Evolutionary conservation across 2,329 filamentous ascomycete species (phyloP), one percentile per base, ranked within the genome.

Genomic region (Pyrenochaeta sp.): DNA sequence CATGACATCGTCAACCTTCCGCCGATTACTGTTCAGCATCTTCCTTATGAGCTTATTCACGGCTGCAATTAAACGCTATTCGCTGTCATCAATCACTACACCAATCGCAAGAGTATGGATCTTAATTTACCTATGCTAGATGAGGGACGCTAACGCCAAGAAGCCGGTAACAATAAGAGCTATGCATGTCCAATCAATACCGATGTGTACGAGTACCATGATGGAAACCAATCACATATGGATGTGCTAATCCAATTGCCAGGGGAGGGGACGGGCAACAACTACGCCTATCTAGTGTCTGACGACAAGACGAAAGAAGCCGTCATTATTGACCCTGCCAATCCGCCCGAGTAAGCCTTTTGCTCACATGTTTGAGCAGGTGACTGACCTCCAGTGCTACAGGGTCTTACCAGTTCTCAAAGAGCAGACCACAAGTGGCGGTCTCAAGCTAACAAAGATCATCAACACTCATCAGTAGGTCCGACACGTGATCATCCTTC

Each of bases 401-500:
- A 89, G 87, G 67, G 87, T 90, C 4, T 76, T 85, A 3, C 87
- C 88, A 12, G 82, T 85, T 9, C 79, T 99, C 51, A 89, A 94
- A 75, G 85, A 93, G 64, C 88, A 91, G 58, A 89, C 91, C 5
- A 80, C 88, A 7, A 79, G 88, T 24, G 89, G 90, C 15, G 86
- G 87, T 67, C 92, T 97, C 73, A 93, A 96, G 68, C 81, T 99
- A 61, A 93, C 86, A 25, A 91, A 89, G 49, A 96, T 99, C 73
- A 89, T 98, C 71, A 99, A 99, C 75, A 99, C 95, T 1, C 95
- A 99, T 73, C 94, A 98, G 93, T 97, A 82, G 79, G 91, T 78
- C 25, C 36, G 0, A 25, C 9, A 8, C 15, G 27, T 4, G 15
- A 24, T 27, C 7, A 22, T 6, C 9, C 8, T 19, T 34, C 3